Evolutionary conservation across 106 monocot species (phyloP).

Genomic region (Dactylorhiza incarnata): DNA sequence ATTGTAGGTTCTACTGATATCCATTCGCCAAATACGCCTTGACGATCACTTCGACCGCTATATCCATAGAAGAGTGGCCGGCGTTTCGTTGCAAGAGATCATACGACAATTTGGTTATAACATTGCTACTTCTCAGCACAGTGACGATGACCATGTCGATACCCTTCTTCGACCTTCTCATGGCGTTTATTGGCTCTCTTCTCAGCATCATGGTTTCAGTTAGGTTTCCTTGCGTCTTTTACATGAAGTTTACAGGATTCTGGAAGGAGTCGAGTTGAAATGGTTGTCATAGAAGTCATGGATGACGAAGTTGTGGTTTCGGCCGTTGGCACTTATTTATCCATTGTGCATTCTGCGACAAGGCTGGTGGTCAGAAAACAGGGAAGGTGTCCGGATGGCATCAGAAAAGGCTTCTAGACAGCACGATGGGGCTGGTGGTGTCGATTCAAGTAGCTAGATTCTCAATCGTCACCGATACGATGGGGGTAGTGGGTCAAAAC

Average conservation of each 20-base stretch:
- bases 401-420: too few relatives aligned
- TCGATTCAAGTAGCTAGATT: too few relatives aligned
- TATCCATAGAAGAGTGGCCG: conserved; percentile 34
- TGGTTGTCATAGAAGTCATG: conserved; percentile 31
- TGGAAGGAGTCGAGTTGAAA: conserved; percentile 19
- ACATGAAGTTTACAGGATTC: conserved; percentile 52
- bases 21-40: conserved; percentile 64
- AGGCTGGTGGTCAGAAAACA: too few relatives aligned
- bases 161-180: conserved; percentile 65
- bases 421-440: too few relatives aligned
- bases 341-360: conserved; percentile 46
- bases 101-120: conserved; percentile 25
- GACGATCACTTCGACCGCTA: conserved; percentile 33
- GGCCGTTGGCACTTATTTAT: conserved; percentile 50
- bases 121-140: conserved; percentile 61
- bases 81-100: conserved; percentile 6
- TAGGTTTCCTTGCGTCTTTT: conserved; percentile 69
- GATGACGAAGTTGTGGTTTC: conserved; percentile 34
- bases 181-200: conserved; percentile 72
- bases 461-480: too few relatives aligned
- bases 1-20: conserved; percentile 45
- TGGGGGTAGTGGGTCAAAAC: too few relatives aligned
- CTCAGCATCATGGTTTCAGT: conserved; percentile 63
- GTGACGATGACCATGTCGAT: conserved; percentile 36
- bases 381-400: too few relatives aligned